Percentiles rank a stretch among this genome's conserved stretches.
These are phyloP conservation scores for Iberis pinnata DNA, from an alignment of 345 rosid genomes.

Conservation along the genomic window DNA sequence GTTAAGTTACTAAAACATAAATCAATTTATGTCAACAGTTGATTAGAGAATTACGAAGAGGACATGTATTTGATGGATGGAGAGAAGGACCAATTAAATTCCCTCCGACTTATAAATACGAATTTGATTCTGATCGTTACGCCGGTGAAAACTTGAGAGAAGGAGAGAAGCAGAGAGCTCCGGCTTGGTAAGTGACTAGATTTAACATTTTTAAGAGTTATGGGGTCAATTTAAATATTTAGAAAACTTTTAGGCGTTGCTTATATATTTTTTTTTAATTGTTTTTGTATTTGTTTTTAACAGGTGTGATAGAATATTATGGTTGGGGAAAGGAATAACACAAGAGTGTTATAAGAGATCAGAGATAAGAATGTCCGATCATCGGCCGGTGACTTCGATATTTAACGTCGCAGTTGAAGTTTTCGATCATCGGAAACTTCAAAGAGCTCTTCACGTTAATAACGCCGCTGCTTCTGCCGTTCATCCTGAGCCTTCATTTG, in stretches of 20 bases:
- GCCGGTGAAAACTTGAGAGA: constrained; percentile 77
- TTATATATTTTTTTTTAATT: not conserved
- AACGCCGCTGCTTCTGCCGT: constrained; percentile 70
- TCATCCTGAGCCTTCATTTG: constrained; percentile 59
- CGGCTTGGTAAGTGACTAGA: constrained; percentile 67
- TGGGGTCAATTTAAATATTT: constrained; percentile 8
- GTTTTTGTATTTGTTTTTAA: not conserved
- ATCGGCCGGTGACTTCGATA: constrained; percentile 83
- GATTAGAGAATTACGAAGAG: constrained; percentile 57
- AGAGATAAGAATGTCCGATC: constrained; percentile 69
- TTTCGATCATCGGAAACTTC: constrained; percentile 64
- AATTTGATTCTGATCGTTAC: constrained; percentile 68
- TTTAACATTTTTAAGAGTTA: not conserved
- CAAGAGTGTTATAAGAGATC: constrained; percentile 68
- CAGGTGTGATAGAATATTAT: constrained; percentile 97
- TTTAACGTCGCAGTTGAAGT: constrained; percentile 78
- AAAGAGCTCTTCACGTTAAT: constrained; percentile 63
- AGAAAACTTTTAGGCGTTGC: not conserved
- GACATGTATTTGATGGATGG: constrained; percentile 91
- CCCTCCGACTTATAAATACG: constrained; percentile 96
- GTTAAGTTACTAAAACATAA: not conserved
- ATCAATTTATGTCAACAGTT: constrained; percentile 39
- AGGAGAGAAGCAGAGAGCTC: constrained; percentile 91
- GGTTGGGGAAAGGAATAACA: constrained; percentile 75
- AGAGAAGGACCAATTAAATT: constrained; percentile 73